Evolutionary conservation across 2,329 filamentous ascomycete species (phyloP).

Genomic region (Penicillium sp.): DNA sequence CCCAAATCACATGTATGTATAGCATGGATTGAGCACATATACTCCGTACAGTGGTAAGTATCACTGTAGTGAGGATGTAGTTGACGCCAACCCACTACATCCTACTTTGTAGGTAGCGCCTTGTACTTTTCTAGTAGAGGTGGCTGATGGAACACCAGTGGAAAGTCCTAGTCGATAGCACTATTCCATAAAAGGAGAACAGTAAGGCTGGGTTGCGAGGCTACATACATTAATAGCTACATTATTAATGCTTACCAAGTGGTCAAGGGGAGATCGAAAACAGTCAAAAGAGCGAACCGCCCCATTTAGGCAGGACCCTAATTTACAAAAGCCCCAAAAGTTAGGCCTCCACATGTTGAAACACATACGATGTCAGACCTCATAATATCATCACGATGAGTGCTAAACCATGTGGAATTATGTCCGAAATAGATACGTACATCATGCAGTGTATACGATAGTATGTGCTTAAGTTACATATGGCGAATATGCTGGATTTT

Average conservation of each 20-base stretch:
- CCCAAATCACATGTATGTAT: neutral
- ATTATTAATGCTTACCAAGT: constrained; percentile 14
- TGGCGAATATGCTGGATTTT: neutral
- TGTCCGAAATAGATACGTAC: neutral
- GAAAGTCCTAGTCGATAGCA: neutral
- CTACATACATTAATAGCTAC: too few species aligned
- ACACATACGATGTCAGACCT: neutral
- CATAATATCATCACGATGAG: neutral
- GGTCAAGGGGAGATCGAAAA: neutral
- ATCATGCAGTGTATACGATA: neutral
- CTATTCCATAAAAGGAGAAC: constrained; percentile 6
- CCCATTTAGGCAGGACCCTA: constrained; percentile 28
- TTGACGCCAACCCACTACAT: neutral
- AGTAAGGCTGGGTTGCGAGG: neutral
- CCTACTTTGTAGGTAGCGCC: neutral
- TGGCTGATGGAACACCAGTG: neutral
- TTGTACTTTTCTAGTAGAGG: neutral
- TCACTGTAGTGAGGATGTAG: neutral
- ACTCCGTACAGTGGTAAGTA: too few species aligned
- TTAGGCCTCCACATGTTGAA: constrained; percentile 15
- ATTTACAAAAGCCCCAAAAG: constrained; percentile 19
- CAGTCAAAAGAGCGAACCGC: constrained; percentile 8
- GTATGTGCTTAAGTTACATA: neutral
- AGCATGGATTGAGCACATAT: neutral
- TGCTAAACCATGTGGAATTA: neutral